Evolutionary conservation across 345 rosid species (phyloP).

Genomic region (Euphorbia pulcherrima): DNA sequence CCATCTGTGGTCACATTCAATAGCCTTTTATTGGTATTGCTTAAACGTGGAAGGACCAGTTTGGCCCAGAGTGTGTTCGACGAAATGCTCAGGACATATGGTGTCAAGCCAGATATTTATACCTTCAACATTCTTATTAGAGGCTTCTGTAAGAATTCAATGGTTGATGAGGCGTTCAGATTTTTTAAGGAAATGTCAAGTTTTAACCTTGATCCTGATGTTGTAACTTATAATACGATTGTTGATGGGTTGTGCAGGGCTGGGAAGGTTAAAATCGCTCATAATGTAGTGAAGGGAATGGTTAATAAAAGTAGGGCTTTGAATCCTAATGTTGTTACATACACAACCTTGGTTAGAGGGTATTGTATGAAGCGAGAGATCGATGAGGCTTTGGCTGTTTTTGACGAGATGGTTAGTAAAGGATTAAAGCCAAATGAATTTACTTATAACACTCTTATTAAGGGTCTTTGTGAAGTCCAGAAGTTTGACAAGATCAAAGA

Average conservation of each 20-base stretch:
- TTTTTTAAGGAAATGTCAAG: conserved; percentile 56
- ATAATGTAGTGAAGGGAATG: conserved; percentile 68
- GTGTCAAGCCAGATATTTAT: conserved; percentile 62
- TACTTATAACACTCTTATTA: conserved; percentile 66
- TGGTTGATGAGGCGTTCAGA: conserved; percentile 67
- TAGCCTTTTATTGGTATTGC: conserved; percentile 52
- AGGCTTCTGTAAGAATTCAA: conserved; percentile 66
- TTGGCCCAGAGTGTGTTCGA: conserved; percentile 64
- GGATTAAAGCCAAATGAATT: conserved; percentile 57
- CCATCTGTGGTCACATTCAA: conserved; percentile 72
- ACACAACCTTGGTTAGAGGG: conserved; percentile 78
- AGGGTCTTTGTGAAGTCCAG: conserved; percentile 63
- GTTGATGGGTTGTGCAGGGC: conserved; percentile 77
- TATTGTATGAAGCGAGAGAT: conserved; percentile 64
- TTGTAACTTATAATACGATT: conserved; percentile 69
- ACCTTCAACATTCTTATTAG: conserved; percentile 67
- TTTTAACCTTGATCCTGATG: conserved; percentile 55
- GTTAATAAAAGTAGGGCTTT: conserved; percentile 36
- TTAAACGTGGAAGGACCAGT: conserved; percentile 63
- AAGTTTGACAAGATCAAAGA: conserved; percentile 55
- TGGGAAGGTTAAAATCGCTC: conserved; percentile 72
- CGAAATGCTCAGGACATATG: conserved; percentile 75
- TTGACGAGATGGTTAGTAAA: conserved; percentile 44
- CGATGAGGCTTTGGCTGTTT: conserved; percentile 57
- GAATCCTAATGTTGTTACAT: conserved; percentile 62